phyloP scores from a whole-genome alignment of 2,329 filamentous ascomycete genomes.

The Beauveria varroae region DNA sequence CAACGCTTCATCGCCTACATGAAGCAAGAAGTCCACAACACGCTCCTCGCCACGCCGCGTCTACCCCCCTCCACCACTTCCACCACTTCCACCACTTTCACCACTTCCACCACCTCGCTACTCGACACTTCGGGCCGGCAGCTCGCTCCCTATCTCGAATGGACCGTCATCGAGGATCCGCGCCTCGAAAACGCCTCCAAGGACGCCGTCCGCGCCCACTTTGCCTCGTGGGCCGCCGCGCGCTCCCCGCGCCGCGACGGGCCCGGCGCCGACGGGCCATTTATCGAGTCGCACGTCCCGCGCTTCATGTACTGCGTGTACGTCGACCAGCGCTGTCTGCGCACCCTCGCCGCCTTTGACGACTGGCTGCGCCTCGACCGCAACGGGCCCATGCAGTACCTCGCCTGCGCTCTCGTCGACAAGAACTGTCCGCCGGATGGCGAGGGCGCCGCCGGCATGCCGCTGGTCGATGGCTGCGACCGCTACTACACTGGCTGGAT shows the following conservation, averaged over 20 bases:
- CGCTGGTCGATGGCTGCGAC: conserved; percentile 5
- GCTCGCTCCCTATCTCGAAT: conserved; percentile 3
- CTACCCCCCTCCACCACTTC: not conserved
- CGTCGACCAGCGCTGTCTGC: conserved; percentile 5
- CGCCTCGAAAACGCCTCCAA: conserved; percentile 2
- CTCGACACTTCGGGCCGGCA: not conserved
- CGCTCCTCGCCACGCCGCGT: not conserved
- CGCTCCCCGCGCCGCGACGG: not conserved
- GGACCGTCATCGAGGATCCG: conserved; percentile 8
- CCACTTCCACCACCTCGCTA: not conserved
- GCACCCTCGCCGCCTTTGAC: conserved; percentile 8
- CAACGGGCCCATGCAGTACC: conserved; percentile 12
- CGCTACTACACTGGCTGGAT: conserved; percentile 11
- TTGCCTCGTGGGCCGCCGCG: conserved; percentile 6
- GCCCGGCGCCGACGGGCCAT: conserved; percentile 9
- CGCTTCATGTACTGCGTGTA: conserved; percentile 11
- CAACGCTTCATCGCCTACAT: not conserved
- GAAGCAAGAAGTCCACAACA: not conserved
- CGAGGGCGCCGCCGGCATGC: conserved; percentile 1
- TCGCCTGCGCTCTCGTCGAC: conserved; percentile 9
- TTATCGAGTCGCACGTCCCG: conserved; percentile 9
- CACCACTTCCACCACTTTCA: not conserved
- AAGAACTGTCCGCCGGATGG: not conserved
- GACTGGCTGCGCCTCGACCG: conserved; percentile 10
- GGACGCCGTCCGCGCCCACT: not conserved